Conservation (phyloP, 2,329 filamentous ascomycete genomes). For the Tympanopsis confertula region DNA sequence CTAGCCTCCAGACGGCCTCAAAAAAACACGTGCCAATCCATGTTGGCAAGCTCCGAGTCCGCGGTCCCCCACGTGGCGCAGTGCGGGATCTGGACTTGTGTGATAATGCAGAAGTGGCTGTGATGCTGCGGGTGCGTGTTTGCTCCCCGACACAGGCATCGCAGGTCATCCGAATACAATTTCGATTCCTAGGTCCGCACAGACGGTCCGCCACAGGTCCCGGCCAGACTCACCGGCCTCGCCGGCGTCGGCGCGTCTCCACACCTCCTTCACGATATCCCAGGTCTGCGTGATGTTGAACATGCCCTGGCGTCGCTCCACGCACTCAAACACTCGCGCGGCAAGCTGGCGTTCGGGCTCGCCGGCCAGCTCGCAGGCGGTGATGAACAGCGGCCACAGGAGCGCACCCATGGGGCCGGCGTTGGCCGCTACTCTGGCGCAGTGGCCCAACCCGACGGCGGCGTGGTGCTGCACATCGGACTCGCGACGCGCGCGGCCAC, state of each 20-base stretch:
- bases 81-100: no score
- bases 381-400: slow-evolving; percentile 54
- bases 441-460: slow-evolving; percentile 37
- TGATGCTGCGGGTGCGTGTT: no score
- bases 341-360: slow-evolving; percentile 38
- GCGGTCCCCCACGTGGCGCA: no score
- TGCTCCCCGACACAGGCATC: no score
- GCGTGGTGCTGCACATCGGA: slow-evolving; percentile 39
- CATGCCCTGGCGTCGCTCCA: slow-evolving; percentile 50
- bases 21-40: no score
- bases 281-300: slow-evolving; percentile 50
- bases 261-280: slow-evolving; percentile 49
- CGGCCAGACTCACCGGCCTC: slow-evolving; percentile 7
- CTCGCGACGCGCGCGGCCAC: slow-evolving; percentile 32
- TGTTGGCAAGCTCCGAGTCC: no score
- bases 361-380: slow-evolving; percentile 44
- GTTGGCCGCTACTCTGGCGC: slow-evolving; percentile 39
- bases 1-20: no score
- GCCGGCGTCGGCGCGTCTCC: slow-evolving; percentile 22
- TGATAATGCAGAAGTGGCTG: no score
- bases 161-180: slow-evolving; percentile 50
- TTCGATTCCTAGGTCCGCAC: slow-evolving; percentile 42
- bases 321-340: slow-evolving; percentile 34
- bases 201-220: slow-evolving; percentile 44
- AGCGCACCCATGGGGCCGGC: slow-evolving; percentile 51